Evolutionary conservation across 106 monocot species (phyloP).

Genomic region (Acorus gramineus): DNA sequence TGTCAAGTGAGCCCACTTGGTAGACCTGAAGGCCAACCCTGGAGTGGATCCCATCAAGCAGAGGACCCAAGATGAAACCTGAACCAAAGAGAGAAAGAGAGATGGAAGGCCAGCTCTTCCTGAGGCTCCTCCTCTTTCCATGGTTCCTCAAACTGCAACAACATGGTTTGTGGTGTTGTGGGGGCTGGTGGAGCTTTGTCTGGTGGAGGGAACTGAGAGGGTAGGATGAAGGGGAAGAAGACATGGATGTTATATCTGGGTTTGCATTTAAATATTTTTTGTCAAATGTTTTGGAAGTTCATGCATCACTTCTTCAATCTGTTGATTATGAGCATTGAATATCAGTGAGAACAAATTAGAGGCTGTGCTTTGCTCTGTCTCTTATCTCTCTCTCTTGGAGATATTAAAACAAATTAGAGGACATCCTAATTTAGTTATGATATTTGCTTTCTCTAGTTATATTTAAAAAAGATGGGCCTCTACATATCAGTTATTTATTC

Average conservation of each 20-base stretch:
- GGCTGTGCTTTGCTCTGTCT: background rate
- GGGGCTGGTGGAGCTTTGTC: background rate
- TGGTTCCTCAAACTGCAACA: constrained; percentile 16
- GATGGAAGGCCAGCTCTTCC: constrained; percentile 28
- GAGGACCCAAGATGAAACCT: constrained; percentile 57
- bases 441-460: too few species aligned
- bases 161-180: background rate
- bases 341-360: background rate
- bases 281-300: background rate
- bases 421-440: too few species aligned
- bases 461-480: too few species aligned
- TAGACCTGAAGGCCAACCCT: constrained; percentile 45
- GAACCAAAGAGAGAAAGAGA: constrained; percentile 46
- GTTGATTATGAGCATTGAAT: background rate
- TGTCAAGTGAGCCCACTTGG: constrained; percentile 47
- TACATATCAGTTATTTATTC: too few species aligned
- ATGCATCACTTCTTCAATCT: background rate
- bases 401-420: too few species aligned
- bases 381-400: too few species aligned
- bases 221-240: background rate
- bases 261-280: constrained; percentile 5
- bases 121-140: constrained; percentile 13
- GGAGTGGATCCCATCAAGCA: constrained; percentile 64
- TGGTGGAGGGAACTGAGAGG: background rate
- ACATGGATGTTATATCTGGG: background rate